phyloP scores from a whole-genome alignment of 345 rosid species.

The Erysimum cheiranthoides region DNA sequence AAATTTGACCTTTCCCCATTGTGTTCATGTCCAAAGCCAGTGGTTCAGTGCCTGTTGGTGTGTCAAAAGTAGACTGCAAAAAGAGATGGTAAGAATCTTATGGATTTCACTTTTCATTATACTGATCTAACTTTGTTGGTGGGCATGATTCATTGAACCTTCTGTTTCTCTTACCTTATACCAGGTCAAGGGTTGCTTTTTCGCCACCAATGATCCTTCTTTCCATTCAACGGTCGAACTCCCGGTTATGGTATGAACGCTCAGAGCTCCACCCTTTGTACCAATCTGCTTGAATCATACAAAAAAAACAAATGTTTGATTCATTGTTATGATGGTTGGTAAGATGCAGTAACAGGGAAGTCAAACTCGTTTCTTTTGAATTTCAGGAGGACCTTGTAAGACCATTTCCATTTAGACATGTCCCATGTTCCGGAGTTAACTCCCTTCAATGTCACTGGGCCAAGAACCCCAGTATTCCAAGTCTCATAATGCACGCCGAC shows the following conservation, averaged over 20 bases:
- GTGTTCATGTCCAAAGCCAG: conserved; percentile 50
- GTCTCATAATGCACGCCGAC: conserved; percentile 88
- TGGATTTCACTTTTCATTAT: neutral
- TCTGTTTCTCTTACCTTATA: conserved; percentile 63
- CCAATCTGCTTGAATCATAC: conserved; percentile 57
- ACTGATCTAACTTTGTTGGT: conserved; percentile 16
- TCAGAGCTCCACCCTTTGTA: conserved; percentile 74
- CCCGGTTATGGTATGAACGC: conserved; percentile 53
- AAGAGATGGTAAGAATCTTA: conserved; percentile 14
- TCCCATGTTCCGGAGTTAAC: conserved; percentile 67
- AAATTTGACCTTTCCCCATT: conserved; percentile 49
- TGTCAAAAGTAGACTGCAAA: conserved; percentile 42
- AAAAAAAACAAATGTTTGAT: neutral
- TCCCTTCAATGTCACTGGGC: conserved; percentile 76
- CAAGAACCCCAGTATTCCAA: conserved; percentile 84
- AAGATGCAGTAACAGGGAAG: neutral
- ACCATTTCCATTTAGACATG: conserved; percentile 81
- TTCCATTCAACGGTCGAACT: conserved; percentile 61
- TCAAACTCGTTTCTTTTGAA: conserved; percentile 11
- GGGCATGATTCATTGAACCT: neutral
- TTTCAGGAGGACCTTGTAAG: conserved; percentile 67
- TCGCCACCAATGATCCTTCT: conserved; percentile 47
- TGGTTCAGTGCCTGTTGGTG: conserved; percentile 41
- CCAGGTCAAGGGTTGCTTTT: conserved; percentile 74
- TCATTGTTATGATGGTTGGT: conserved; percentile 5